phyloP scores from a whole-genome alignment of 106 monocot genomes.

The Dioscorea dumetorum region DNA sequence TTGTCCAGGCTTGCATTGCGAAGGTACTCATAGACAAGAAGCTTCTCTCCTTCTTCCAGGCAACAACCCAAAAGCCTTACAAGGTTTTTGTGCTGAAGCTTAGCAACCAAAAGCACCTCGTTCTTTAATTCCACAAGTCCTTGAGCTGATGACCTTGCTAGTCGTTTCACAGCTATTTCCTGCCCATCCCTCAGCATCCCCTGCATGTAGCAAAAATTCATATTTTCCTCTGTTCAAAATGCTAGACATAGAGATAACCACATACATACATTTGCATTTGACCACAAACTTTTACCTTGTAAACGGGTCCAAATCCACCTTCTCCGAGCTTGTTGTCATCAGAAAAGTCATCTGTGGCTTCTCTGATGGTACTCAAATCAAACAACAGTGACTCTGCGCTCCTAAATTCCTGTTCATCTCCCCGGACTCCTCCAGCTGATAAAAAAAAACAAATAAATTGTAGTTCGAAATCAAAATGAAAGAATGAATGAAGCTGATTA shows the following conservation, averaged over 20 bases:
- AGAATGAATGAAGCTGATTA: no score
- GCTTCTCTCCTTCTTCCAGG: constrained; percentile 14
- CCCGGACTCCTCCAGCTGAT: no score
- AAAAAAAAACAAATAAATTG: no score
- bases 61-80: constrained; percentile 15
- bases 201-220: not conserved
- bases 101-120: constrained; percentile 14
- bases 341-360: not conserved
- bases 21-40: constrained; percentile 20
- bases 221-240: not conserved
- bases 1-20: constrained; percentile 10
- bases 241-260: not conserved
- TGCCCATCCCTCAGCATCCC: constrained; percentile 11
- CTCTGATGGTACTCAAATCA: not conserved
- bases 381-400: not conserved
- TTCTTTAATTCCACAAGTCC: constrained; percentile 16
- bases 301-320: constrained; percentile 1
- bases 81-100: constrained; percentile 20
- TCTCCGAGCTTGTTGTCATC: not conserved
- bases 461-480: no score
- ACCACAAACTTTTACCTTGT: not conserved
- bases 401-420: not conserved
- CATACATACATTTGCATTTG: not conserved
- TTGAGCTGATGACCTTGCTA: constrained; percentile 5
- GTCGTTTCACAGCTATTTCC: constrained; percentile 20